These are phyloP conservation scores for Ascochyta viciae-villosae DNA, from an alignment of 2,329 filamentous ascomycete genomes.

Conservation along the genomic window DNA sequence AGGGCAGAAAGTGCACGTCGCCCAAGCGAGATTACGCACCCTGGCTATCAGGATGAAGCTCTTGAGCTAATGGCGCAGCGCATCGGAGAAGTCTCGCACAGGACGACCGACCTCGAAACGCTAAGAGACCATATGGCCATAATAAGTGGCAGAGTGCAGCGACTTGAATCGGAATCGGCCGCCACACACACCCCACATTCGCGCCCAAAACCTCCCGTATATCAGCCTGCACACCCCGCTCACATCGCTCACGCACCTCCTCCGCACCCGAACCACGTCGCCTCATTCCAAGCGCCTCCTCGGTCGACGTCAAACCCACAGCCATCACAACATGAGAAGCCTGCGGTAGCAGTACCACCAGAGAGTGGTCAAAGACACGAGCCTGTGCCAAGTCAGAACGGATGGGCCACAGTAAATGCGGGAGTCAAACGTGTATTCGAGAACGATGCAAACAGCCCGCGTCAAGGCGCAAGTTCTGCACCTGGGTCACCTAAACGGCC, in stretches of 20 bases:
- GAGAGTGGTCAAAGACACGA: slow-evolving; percentile 31
- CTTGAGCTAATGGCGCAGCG: slow-evolving; percentile 55
- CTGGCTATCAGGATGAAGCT: slow-evolving; percentile 45
- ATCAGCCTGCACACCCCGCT: slow-evolving; percentile 22
- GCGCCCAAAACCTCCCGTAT: not conserved
- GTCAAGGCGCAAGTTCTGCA: slow-evolving; percentile 23
- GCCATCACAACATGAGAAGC: slow-evolving; percentile 24
- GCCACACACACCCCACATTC: slow-evolving; percentile 1
- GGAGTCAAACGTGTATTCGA: slow-evolving; percentile 49
- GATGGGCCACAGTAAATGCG: slow-evolving; percentile 56
- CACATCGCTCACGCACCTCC: slow-evolving; percentile 24
- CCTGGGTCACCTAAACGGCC: slow-evolving; percentile 55
- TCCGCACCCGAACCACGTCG: slow-evolving; percentile 1
- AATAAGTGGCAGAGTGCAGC: slow-evolving; percentile 55
- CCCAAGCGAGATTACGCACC: slow-evolving; percentile 22
- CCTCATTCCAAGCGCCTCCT: slow-evolving; percentile 19
- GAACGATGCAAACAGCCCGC: slow-evolving; percentile 45
- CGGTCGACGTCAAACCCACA: slow-evolving; percentile 23
- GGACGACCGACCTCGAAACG: slow-evolving; percentile 56
- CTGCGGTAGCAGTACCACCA: slow-evolving; percentile 17
- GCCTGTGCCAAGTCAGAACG: slow-evolving; percentile 30
- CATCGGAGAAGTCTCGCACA: slow-evolving; percentile 50
- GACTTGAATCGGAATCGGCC: slow-evolving; percentile 27
- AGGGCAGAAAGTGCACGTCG: slow-evolving; percentile 26
- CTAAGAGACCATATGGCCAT: slow-evolving; percentile 57